phyloP scores from a whole-genome alignment of 1,284 basidiomycete species.

The Sutorius eximius region DNA sequence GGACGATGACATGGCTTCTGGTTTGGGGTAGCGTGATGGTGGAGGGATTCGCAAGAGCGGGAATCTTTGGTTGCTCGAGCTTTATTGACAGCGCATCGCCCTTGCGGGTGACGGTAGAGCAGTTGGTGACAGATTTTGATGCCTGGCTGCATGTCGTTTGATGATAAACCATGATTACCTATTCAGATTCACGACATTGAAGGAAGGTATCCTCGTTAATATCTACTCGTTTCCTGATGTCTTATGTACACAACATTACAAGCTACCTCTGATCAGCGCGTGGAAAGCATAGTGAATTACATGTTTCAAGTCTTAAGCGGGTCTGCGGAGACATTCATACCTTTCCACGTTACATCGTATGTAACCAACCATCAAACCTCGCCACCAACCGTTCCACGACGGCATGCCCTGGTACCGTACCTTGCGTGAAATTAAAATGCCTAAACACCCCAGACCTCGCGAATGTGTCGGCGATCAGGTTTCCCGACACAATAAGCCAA shows the following conservation, averaged over 20 bases:
- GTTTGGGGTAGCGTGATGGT: conserved; percentile 47
- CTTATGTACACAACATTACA: not conserved
- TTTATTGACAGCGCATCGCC: conserved; percentile 18
- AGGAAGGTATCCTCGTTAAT: not conserved
- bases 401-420: not conserved
- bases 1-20: conserved; percentile 51
- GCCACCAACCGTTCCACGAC: not conserved
- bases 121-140: conserved; percentile 16
- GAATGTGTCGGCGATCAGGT: conserved; percentile 51
- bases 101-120: conserved; percentile 14
- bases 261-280: not conserved
- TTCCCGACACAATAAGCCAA: conserved; percentile 49
- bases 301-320: not conserved
- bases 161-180: not conserved
- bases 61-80: conserved; percentile 36
- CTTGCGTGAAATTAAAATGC: not conserved
- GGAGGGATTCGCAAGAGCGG: conserved; percentile 50
- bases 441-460: conserved; percentile 44
- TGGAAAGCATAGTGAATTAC: not conserved
- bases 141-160: conserved; percentile 16
- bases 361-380: not conserved
- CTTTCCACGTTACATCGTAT: not conserved
- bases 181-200: not conserved
- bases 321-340: not conserved
- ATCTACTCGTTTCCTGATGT: not conserved